Percentiles rank a stretch among this genome's conserved stretches.
Conservation (phyloP, 2,329 filamentous ascomycete genomes). For the Pseudogymnoascus sp. region DNA sequence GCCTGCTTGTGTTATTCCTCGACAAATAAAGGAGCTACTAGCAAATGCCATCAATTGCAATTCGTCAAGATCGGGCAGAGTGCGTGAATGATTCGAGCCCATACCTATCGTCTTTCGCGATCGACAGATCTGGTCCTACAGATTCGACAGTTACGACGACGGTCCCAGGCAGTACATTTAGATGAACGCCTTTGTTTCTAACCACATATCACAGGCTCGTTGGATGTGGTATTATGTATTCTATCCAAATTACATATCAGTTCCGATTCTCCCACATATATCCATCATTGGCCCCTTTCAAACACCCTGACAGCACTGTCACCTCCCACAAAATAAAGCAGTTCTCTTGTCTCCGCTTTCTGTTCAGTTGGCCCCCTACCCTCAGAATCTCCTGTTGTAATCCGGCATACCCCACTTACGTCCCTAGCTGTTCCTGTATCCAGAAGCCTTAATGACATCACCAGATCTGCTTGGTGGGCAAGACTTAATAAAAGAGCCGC, state of each 20-base stretch:
- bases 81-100: constrained; percentile 1
- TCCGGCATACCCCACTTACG: constrained; percentile 78
- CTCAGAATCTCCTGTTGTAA: constrained; percentile 50
- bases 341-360: constrained; percentile 54
- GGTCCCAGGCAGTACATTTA: neutral
- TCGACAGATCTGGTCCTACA: constrained; percentile 1
- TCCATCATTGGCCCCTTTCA: constrained; percentile 60
- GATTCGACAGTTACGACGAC: neutral
- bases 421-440: constrained; percentile 87
- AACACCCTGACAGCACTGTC: constrained; percentile 80
- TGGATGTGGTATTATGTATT: constrained; percentile 8
- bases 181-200: neutral
- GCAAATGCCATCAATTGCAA: constrained; percentile 29
- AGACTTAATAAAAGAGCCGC: constrained; percentile 62
- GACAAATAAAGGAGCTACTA: constrained; percentile 25
- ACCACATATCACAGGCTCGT: neutral
- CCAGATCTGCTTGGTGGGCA: constrained; percentile 66
- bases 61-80: constrained; percentile 4
- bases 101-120: neutral
- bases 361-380: constrained; percentile 26
- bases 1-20: constrained; percentile 25
- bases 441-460: constrained; percentile 66
- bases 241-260: constrained; percentile 2
- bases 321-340: constrained; percentile 71
- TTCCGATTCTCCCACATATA: neutral